These are phyloP conservation scores for Claviceps fusiformis DNA, from an alignment of 2,329 filamentous ascomycete genomes.

Conservation along the genomic window DNA sequence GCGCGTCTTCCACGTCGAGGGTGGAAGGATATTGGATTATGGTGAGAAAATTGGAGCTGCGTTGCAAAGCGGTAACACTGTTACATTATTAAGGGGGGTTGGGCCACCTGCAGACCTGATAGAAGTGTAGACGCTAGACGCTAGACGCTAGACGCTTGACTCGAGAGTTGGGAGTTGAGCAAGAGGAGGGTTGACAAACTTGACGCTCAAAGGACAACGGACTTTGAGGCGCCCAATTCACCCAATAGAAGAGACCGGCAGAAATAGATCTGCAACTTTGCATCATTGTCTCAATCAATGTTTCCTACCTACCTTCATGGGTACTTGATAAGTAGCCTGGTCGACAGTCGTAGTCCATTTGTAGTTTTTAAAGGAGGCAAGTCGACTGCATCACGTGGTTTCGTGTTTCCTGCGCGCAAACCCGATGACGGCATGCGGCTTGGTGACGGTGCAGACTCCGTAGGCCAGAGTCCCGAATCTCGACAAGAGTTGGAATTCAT, in stretches of 20 bases:
- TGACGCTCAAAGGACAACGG: background rate
- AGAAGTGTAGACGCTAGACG: constrained; percentile 20
- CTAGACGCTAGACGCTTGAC: no score
- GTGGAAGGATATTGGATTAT: constrained; percentile 74
- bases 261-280: background rate
- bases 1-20: constrained; percentile 86
- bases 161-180: background rate
- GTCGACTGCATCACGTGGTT: constrained; percentile 13
- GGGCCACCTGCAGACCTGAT: constrained; percentile 67
- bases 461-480: no score
- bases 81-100: constrained; percentile 77
- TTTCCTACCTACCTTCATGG: background rate
- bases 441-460: background rate
- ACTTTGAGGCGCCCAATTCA: background rate
- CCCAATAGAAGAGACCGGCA: background rate
- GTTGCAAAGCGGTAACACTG: constrained; percentile 71
- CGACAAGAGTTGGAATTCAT: background rate
- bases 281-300: background rate
- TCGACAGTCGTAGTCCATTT: background rate
- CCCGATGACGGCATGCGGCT: constrained; percentile 14
- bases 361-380: background rate
- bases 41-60: constrained; percentile 67
- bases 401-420: constrained; percentile 13
- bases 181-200: background rate
- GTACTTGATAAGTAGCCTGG: background rate